Percentiles rank a stretch among this genome's conserved stretches.
Evolutionary conservation across 257 asterid genomes (phyloP).

Genomic region (Leptodermis oblonga): DNA sequence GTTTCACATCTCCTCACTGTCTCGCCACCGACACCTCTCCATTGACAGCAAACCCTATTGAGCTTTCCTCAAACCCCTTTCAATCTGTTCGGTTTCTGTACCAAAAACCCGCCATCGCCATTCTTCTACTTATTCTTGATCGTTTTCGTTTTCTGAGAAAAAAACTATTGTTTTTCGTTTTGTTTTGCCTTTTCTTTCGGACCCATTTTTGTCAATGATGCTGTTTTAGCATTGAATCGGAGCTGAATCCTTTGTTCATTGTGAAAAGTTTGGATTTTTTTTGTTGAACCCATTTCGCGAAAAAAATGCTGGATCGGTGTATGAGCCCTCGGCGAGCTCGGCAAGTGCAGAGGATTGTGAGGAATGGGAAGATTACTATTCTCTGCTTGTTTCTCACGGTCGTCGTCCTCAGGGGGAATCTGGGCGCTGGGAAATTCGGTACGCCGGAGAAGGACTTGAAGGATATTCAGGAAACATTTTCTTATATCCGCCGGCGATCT

Average conservation of each 20-base stretch:
- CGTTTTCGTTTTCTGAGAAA: background rate
- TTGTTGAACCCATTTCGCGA: background rate
- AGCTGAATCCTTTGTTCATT: background rate
- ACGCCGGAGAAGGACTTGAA: conserved; percentile 83
- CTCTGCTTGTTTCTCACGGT: conserved; percentile 69
- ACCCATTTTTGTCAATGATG: too few species aligned
- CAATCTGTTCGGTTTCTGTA: background rate
- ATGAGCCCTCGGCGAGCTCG: conserved; percentile 54
- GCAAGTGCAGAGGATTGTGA: conserved; percentile 53
- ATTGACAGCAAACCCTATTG: background rate
- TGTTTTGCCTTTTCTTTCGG: background rate
- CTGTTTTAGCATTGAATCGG: background rate
- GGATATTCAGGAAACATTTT: conserved; percentile 73
- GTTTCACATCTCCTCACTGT: background rate
- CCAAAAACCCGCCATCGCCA: conserved; percentile 9
- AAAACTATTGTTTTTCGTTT: background rate
- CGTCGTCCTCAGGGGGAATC: conserved; percentile 58
- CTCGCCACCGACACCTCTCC: conserved; percentile 31
- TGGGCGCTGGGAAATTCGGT: conserved; percentile 88
- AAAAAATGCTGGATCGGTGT: conserved; percentile 55
- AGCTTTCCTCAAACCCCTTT: background rate
- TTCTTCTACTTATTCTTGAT: background rate
- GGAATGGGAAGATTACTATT: conserved; percentile 64
- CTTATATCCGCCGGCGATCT: conserved; percentile 55
- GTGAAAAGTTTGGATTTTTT: background rate